phyloP scores from a whole-genome alignment of 106 monocot species.

The Xerophyta viscosa region DNA sequence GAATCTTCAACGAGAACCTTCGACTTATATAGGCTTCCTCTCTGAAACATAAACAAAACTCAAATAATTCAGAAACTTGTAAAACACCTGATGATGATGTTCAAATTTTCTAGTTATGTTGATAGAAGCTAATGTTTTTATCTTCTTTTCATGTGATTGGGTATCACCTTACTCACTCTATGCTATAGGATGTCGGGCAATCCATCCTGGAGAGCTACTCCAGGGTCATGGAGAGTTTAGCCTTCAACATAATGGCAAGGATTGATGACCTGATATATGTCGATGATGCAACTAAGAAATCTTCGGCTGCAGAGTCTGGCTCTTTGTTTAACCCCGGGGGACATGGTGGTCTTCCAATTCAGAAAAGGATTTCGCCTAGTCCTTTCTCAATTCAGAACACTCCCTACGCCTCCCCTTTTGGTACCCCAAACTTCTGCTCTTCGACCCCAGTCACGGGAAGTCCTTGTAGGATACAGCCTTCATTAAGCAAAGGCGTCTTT shows the following conservation, averaged over 20 bases:
- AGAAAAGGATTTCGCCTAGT: constrained; percentile 87
- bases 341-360: constrained; percentile 61
- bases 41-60: too few relatives aligned
- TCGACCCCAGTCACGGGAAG: constrained; percentile 64
- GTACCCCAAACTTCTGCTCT: constrained; percentile 55
- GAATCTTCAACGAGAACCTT: too few relatives aligned
- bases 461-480: constrained; percentile 34
- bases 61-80: too few relatives aligned
- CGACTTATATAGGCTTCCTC: too few relatives aligned
- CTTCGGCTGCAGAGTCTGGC: constrained; percentile 24
- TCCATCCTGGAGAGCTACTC: constrained; percentile 96
- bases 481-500: constrained; percentile 9
- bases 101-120: too few relatives aligned
- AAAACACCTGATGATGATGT: too few relatives aligned
- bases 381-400: constrained; percentile 81
- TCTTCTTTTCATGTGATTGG: too few relatives aligned
- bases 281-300: constrained; percentile 75
- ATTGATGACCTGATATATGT: constrained; percentile 93
- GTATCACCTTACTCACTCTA: neutral
- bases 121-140: too few relatives aligned
- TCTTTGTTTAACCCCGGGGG: constrained; percentile 55
- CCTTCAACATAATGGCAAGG: constrained; percentile 94
- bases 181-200: constrained; percentile 81
- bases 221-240: constrained; percentile 88
- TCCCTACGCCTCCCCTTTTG: constrained; percentile 76